phyloP scores from a whole-genome alignment of 768 basidiomycete genomes.

The Tricholoma terreum region DNA sequence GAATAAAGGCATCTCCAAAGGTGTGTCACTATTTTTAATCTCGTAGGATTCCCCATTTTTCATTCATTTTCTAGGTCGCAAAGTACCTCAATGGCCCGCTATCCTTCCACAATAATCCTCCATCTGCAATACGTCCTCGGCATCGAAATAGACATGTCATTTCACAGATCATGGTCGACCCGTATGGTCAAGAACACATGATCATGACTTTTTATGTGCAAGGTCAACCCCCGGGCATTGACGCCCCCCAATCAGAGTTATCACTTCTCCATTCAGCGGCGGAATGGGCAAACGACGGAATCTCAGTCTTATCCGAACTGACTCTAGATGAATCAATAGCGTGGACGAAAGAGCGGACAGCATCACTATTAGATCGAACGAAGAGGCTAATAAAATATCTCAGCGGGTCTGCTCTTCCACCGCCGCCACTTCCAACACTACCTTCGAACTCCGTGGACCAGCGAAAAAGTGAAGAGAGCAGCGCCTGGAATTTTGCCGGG shows the following conservation, averaged over 20 bases:
- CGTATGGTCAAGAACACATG: conserved; percentile 77
- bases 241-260: conserved; percentile 30
- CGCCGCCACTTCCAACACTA: conserved; percentile 29
- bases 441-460: conserved; percentile 25
- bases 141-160: conserved; percentile 82
- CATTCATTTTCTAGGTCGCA: conserved; percentile 47
- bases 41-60: conserved; percentile 1
- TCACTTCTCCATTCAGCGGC: conserved; percentile 43
- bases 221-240: conserved; percentile 46
- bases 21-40: conserved; percentile 27
- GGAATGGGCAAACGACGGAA: conserved; percentile 41
- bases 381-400: conserved; percentile 68
- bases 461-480: conserved; percentile 31
- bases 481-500: conserved; percentile 56
- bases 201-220: conserved; percentile 81
- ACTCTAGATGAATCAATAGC: conserved; percentile 53
- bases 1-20: conserved; percentile 44
- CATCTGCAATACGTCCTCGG: conserved; percentile 69
- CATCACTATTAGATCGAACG: conserved; percentile 43
- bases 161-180: conserved; percentile 73
- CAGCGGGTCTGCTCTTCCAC: conserved; percentile 54
- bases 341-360: conserved; percentile 42
- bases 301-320: conserved; percentile 43
- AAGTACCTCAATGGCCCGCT: conserved; percentile 67
- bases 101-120: conserved; percentile 79